phyloP scores from a whole-genome alignment of 495 filamentous ascomycete species.

The Tuber melanosporum region DNA sequence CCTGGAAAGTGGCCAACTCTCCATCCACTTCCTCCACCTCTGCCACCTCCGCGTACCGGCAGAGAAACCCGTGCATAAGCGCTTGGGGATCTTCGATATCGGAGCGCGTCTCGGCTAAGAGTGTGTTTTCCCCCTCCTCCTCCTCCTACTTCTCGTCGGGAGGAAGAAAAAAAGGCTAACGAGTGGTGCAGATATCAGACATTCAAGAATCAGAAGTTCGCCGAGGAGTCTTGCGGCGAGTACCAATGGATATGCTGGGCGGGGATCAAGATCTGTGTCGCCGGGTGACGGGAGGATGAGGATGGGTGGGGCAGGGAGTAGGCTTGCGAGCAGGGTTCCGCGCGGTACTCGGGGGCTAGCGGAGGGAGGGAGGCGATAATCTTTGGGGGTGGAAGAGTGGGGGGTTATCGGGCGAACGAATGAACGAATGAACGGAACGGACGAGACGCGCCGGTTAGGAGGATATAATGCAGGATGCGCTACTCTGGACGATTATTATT shows the following conservation, averaged over 20 bases:
- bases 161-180: background rate
- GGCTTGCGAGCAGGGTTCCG: background rate
- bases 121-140: background rate
- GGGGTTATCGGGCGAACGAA: background rate
- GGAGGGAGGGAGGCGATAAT: background rate
- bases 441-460: too few species aligned
- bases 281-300: background rate
- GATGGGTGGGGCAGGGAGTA: background rate
- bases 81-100: background rate
- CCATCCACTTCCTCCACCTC: background rate
- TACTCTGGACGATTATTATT: too few species aligned
- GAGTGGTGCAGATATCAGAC: background rate
- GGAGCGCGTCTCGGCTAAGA: background rate
- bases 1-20: slow-evolving; percentile 3
- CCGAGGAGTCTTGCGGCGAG: background rate
- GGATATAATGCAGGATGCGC: too few species aligned
- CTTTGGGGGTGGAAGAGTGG: background rate
- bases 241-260: background rate
- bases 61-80: background rate
- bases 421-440: background rate
- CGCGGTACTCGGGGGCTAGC: background rate
- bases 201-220: background rate
- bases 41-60: background rate
- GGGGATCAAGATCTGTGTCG: background rate
- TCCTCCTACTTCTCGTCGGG: background rate